Conservation (phyloP, 139 green algal species). For the Coelastrella sp. region DNA sequence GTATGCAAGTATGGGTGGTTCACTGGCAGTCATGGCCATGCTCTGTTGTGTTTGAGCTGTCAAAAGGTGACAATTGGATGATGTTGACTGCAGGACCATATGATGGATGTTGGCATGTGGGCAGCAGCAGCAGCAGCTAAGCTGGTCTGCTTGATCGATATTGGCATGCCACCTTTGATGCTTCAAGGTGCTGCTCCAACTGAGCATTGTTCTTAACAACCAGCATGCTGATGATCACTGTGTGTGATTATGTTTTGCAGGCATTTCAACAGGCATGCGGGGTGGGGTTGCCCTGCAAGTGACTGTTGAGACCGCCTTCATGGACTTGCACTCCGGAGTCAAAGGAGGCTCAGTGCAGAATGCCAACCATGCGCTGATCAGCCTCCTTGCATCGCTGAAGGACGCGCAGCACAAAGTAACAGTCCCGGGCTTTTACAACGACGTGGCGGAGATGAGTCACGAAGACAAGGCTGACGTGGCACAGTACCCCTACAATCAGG, state of each 20-base stretch:
- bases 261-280: neutral
- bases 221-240: no score
- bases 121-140: no score
- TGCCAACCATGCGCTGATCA: conserved; percentile 63
- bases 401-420: conserved; percentile 45
- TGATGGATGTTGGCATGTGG: no score
- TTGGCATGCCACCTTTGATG: no score
- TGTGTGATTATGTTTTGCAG: neutral
- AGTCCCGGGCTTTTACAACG: conserved; percentile 80
- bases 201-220: neutral
- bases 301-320: conserved; percentile 59
- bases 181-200: neutral
- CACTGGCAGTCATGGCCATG: neutral
- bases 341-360: conserved; percentile 77
- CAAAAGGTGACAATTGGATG: no score
- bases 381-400: conserved; percentile 65
- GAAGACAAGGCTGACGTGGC: conserved; percentile 70
- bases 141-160: no score
- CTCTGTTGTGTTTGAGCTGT: no score
- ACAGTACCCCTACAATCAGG: conserved; percentile 62
- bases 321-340: conserved; percentile 76
- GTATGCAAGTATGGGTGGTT: neutral
- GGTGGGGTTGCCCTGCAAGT: conserved; percentile 24
- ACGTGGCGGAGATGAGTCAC: conserved; percentile 48
- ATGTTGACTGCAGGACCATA: no score